Conservation (phyloP, 352 stramenopile genomes). For the Phytophthora multivora region DNA sequence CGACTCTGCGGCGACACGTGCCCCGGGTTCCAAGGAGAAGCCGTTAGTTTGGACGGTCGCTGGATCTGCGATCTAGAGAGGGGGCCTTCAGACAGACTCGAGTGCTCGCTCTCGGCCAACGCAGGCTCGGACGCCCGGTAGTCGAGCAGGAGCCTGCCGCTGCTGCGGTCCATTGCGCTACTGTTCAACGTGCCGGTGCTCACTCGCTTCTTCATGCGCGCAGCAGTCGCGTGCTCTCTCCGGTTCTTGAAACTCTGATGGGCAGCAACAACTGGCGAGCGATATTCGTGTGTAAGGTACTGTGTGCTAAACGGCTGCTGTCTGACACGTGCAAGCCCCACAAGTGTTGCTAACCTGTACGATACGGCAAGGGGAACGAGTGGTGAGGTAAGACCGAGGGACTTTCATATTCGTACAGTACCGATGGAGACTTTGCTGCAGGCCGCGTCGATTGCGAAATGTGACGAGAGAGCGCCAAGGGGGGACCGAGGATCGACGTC, state of each 20-base stretch:
- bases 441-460: constrained; percentile 35
- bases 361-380: not conserved
- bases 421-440: constrained; percentile 18
- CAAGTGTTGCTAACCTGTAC: too few species aligned
- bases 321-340: too few species aligned
- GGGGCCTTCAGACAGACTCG: constrained; percentile 27
- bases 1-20: constrained; percentile 8
- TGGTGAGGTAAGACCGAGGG: constrained; percentile 6
- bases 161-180: constrained; percentile 28
- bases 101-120: constrained; percentile 35
- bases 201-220: constrained; percentile 22
- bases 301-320: too few species aligned
- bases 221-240: not conserved
- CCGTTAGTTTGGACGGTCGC: constrained; percentile 22
- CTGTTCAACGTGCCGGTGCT: constrained; percentile 21
- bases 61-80: constrained; percentile 36
- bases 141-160: constrained; percentile 19
- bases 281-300: not conserved
- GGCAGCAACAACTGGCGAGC: not conserved
- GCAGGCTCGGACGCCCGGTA: constrained; percentile 40
- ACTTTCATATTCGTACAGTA: not conserved
- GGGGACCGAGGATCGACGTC: constrained; percentile 21
- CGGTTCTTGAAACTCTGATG: not conserved
- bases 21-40: constrained; percentile 17
- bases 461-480: constrained; percentile 7